phyloP scores from a whole-genome alignment of 768 basidiomycete genomes.

The Tylopilus cervinicoccineus region DNA sequence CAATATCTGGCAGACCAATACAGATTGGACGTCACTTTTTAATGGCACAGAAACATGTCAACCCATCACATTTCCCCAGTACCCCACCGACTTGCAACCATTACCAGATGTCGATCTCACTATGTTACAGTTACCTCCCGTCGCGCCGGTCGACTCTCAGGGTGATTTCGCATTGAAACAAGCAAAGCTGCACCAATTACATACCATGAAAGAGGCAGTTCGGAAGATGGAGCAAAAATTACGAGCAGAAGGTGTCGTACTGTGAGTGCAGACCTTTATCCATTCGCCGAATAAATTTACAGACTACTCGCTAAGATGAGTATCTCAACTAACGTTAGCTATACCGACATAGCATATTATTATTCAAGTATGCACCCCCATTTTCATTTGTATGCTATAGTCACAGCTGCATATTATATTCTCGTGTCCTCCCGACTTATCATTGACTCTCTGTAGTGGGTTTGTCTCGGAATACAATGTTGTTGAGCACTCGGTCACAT shows the following conservation, averaged over 20 bases:
- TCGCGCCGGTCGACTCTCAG: neutral
- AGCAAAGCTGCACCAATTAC: constrained; percentile 18
- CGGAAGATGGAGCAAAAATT: constrained; percentile 34
- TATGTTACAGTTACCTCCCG: constrained; percentile 19
- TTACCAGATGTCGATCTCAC: constrained; percentile 26
- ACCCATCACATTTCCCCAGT: constrained; percentile 4
- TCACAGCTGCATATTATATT: constrained; percentile 1
- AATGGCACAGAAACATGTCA: neutral
- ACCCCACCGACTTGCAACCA: neutral
- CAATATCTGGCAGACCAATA: neutral
- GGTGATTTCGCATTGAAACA: constrained; percentile 6
- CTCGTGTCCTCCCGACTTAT: neutral
- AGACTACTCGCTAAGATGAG: constrained; percentile 8
- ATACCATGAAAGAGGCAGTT: constrained; percentile 33
- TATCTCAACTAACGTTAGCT: neutral
- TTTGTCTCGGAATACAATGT: constrained; percentile 1
- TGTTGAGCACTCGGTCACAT: neutral
- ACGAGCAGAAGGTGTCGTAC: constrained; percentile 16
- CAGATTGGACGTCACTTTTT: constrained; percentile 19
- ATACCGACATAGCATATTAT: constrained; percentile 14
- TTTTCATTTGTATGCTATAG: neutral
- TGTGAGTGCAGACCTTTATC: neutral
- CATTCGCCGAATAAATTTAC: neutral
- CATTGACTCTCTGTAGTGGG: neutral
- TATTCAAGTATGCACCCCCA: constrained; percentile 18